These are phyloP conservation scores for Symbiodinium pilosum DNA, from an alignment of 73 alveolate genomes.

Conservation along the genomic window DNA sequence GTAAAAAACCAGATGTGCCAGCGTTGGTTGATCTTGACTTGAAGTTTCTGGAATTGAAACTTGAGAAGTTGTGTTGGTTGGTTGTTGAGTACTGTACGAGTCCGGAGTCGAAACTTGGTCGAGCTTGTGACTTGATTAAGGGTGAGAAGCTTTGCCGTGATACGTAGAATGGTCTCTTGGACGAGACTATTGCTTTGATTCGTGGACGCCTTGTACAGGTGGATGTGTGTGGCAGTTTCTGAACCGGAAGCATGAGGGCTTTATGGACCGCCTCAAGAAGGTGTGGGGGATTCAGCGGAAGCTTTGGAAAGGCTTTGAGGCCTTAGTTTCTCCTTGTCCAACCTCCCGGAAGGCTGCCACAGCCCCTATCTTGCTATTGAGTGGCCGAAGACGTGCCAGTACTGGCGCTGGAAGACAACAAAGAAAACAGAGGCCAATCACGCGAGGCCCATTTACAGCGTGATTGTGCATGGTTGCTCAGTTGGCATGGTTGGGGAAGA, in stretches of 20 bases:
- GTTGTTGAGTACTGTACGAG: background rate
- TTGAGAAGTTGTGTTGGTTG: background rate
- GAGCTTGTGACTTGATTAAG: background rate
- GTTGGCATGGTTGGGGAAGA: background rate
- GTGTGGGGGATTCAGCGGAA: background rate
- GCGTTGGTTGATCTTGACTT: background rate
- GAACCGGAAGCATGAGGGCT: background rate
- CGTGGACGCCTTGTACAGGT: background rate
- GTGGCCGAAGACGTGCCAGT: background rate
- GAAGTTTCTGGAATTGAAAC: background rate
- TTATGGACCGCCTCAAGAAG: background rate
- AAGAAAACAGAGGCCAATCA: background rate
- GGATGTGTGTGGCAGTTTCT: background rate
- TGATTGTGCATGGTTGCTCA: background rate
- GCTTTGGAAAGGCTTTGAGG: background rate
- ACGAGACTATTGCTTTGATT: background rate
- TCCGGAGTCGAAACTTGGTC: background rate
- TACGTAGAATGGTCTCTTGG: background rate
- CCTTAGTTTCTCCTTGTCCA: background rate
- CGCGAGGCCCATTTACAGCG: background rate
- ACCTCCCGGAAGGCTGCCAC: background rate
- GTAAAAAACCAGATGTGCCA: background rate
- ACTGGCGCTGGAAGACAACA: background rate
- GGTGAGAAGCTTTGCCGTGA: background rate
- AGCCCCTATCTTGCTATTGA: background rate